Evolutionary conservation across 2,329 filamentous ascomycete genomes (phyloP).

Genomic region (Exophiala xenobiotica): DNA sequence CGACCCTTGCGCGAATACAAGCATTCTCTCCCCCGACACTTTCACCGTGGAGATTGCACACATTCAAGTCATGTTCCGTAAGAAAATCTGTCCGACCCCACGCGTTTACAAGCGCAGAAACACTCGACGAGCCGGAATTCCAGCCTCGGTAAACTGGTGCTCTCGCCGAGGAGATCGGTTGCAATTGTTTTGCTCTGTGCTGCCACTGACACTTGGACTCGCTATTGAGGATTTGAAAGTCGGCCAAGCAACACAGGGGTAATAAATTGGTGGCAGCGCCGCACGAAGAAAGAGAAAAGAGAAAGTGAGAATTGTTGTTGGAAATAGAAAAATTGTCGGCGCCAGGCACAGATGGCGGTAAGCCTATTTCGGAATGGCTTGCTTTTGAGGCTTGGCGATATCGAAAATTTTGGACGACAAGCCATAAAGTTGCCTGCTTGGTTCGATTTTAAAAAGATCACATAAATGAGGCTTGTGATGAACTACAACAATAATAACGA

Average conservation of each 20-base stretch:
- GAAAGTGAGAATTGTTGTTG: background rate
- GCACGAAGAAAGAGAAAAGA: constrained; percentile 54
- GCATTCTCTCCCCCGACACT: no score
- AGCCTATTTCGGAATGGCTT: constrained; percentile 11
- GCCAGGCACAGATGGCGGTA: background rate
- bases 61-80: no score
- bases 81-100: constrained; percentile 56
- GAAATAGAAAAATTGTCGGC: constrained; percentile 9
- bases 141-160: constrained; percentile 18
- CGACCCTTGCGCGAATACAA: no score
- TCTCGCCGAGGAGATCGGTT: constrained; percentile 49
- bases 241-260: constrained; percentile 80
- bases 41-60: no score
- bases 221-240: constrained; percentile 47
- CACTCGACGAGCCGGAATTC: constrained; percentile 35
- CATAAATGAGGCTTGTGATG: constrained; percentile 43
- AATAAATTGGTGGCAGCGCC: constrained; percentile 67
- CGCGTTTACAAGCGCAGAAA: constrained; percentile 34
- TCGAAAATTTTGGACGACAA: background rate
- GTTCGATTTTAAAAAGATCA: constrained; percentile 4
- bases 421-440: background rate
- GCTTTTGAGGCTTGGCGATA: constrained; percentile 12
- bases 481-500: constrained; percentile 42
- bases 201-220: constrained; percentile 73
- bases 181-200: constrained; percentile 78